Percentiles rank a stretch among this genome's conserved stretches.
These are phyloP conservation scores for Zygoascus sp. DNA, from an alignment of 1,139 yeast genomes.

Conservation along the genomic window DNA sequence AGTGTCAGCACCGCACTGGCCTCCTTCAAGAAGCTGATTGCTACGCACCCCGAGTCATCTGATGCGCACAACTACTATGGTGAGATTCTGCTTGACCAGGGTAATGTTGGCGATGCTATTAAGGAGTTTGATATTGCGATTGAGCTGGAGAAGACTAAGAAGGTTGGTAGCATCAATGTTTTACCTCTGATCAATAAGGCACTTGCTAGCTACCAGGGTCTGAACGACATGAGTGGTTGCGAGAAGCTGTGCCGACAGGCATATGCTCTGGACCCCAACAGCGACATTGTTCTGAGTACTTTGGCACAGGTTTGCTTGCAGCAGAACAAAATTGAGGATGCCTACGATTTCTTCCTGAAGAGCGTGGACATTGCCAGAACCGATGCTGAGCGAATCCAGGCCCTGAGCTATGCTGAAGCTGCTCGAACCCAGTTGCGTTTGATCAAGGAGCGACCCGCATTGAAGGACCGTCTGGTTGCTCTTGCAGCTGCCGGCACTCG, in stretches of 20 bases:
- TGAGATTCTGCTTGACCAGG: conserved; percentile 82
- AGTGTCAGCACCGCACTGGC: conserved; percentile 55
- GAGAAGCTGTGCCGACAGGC: conserved; percentile 70
- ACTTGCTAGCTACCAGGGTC: conserved; percentile 41
- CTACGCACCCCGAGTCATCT: conserved; percentile 78
- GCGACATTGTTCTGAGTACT: conserved; percentile 84
- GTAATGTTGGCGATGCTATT: conserved; percentile 62
- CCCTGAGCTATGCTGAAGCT: conserved; percentile 90
- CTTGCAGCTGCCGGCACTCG: conserved; percentile 17
- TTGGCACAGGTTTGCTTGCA: conserved; percentile 89
- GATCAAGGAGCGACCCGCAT: conserved; percentile 33
- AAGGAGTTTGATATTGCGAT: conserved; percentile 85
- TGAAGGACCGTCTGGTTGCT: conserved; percentile 30
- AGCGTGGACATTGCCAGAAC: conserved; percentile 80
- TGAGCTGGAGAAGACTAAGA: conserved; percentile 60
- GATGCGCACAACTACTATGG: conserved; percentile 96
- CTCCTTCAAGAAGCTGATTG: conserved; percentile 67
- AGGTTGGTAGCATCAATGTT: conserved; percentile 66
- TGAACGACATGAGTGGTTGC: conserved; percentile 49
- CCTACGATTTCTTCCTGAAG: conserved; percentile 74
- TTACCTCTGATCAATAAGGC: conserved; percentile 91
- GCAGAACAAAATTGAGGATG: conserved; percentile 76
- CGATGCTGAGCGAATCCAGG: conserved; percentile 82
- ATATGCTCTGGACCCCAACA: conserved; percentile 73
- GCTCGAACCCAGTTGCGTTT: conserved; percentile 35